Evolutionary conservation across 2,329 filamentous ascomycete species (phyloP), one percentile per base, ranked within the genome.

Genomic region (Paraconiothyrium sp.): DNA sequence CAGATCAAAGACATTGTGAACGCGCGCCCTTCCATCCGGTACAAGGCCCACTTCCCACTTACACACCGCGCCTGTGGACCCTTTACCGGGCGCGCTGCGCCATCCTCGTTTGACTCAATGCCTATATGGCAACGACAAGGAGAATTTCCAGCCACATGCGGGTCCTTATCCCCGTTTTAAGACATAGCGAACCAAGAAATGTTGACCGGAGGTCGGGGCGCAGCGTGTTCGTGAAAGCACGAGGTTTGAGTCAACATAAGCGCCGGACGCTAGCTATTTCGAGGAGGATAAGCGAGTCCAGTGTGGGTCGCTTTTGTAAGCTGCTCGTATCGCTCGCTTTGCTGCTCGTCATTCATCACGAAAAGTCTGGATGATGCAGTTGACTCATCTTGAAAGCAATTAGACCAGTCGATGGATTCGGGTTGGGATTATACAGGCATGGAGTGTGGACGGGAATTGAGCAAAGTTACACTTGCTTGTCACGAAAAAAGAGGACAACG

Each of bases 271-370:
- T 56, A 56, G 43, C 54, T 27, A 2, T 24, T 32, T 32, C 9
- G 16, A 13, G 37, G 9, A 14, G 2, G 6, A 9, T 27, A 43
- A 54, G 50, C 35, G 37, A 54, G 16, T 44, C 41, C 41, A 14
- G 11, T 7, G 14, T 41, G 35, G 46, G 22, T 22, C 46, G 30
- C 10, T 8, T 54, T 43, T n/a, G 22, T 54, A n/a, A 43, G 50
- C 50, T 41, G 32, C 50, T 52, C 50, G 35, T 43, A 54, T 54
- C 43, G 22, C 50, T 54, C 50, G 50, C 22, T 54, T 32, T 54
- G 22, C 37, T 14, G 8, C 14, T 6, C 14, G 50, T 43, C 35
- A 30, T 35, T 37, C 16, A 39, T 14, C 50, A 22, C 30, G 50
- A 16, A 41, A 52, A 39, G 9, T 52, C 48, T 41, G 9, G 49